These are phyloP conservation scores for Sclerotiophoma versabilis DNA, from an alignment of 2,329 filamentous ascomycete genomes.

Conservation along the genomic window DNA sequence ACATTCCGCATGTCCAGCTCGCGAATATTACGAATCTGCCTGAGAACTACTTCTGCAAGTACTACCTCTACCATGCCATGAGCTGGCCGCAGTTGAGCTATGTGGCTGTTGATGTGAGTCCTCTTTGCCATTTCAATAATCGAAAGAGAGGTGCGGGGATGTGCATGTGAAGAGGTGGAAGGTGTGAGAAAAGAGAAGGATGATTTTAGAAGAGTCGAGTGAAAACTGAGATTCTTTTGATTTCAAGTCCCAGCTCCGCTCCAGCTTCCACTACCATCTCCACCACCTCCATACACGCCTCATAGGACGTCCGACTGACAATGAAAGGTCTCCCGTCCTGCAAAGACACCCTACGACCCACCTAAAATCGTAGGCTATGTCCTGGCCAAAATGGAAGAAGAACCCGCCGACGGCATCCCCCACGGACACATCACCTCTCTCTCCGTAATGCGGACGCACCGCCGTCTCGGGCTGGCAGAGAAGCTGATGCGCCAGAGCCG, in stretches of 20 bases:
- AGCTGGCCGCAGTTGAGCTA: slow-evolving; percentile 98
- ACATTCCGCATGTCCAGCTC: slow-evolving; percentile 93
- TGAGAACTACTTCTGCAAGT: slow-evolving; percentile 99
- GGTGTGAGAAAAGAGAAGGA: not conserved
- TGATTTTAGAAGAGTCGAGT: not conserved
- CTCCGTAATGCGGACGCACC: slow-evolving; percentile 95
- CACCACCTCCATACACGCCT: too few species aligned
- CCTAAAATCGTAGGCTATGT: slow-evolving; percentile 99
- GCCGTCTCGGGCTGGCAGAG: slow-evolving; percentile 89
- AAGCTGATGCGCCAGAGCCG: slow-evolving; percentile 92
- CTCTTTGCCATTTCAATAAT: not conserved
- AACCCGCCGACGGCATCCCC: slow-evolving; percentile 85
- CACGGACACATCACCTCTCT: slow-evolving; percentile 97
- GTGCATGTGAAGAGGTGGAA: not conserved
- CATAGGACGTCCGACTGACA: too few species aligned
- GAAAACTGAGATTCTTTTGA: too few species aligned
- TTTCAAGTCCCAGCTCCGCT: too few species aligned
- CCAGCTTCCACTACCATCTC: too few species aligned
- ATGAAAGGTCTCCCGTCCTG: slow-evolving; percentile 71
- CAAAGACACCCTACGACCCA: slow-evolving; percentile 81
- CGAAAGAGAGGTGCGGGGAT: too few species aligned
- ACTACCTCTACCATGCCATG: slow-evolving; percentile 98
- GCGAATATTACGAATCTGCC: slow-evolving; percentile 99
- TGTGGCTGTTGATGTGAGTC: slow-evolving; percentile 81
- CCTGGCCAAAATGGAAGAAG: slow-evolving; percentile 99